phyloP scores from a whole-genome alignment of 352 stramenopile genomes.

The Peronospora belbahrii region DNA sequence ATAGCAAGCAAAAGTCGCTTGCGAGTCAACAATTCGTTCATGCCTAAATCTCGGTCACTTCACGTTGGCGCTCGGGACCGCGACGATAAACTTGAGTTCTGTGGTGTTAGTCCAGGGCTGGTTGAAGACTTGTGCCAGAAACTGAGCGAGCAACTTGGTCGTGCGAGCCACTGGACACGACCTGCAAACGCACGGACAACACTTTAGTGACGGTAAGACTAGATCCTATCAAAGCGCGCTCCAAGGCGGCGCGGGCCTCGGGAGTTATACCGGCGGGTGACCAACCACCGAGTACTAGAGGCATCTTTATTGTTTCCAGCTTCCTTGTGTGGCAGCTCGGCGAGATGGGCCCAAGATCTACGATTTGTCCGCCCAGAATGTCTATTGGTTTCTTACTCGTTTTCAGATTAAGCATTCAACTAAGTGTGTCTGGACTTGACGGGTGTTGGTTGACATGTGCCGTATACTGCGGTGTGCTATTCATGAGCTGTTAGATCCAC shows the following conservation, averaged over 20 bases:
- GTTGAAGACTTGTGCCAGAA: slow-evolving; percentile 24
- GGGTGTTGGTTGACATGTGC: too few relatives aligned
- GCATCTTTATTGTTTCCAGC: slow-evolving; percentile 10
- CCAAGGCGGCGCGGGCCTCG: slow-evolving; percentile 15
- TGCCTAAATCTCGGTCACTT: slow-evolving; percentile 1
- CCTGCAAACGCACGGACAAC: slow-evolving; percentile 25
- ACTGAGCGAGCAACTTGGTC: slow-evolving; percentile 11
- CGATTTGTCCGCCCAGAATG: too few relatives aligned
- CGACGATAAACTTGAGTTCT: slow-evolving; percentile 18
- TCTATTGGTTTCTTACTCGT: too few relatives aligned
- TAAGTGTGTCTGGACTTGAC: slow-evolving; percentile 9
- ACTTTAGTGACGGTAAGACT: slow-evolving; percentile 21
- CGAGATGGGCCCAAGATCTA: too few relatives aligned
- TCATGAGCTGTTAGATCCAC: background rate
- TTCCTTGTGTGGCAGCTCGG: too few relatives aligned
- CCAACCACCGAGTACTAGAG: slow-evolving; percentile 22
- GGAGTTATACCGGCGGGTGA: slow-evolving; percentile 13
- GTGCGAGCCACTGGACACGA: slow-evolving; percentile 25
- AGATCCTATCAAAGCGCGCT: slow-evolving; percentile 15
- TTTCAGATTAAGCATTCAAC: background rate
- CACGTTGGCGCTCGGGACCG: slow-evolving; percentile 2
- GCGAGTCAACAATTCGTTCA: slow-evolving; percentile 13
- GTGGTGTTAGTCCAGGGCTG: slow-evolving; percentile 29
- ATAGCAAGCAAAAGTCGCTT: slow-evolving; percentile 1
- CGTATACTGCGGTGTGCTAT: background rate